These are phyloP conservation scores for Russula brevipes DNA, from an alignment of 768 basidiomycete species.

Conservation along the genomic window DNA sequence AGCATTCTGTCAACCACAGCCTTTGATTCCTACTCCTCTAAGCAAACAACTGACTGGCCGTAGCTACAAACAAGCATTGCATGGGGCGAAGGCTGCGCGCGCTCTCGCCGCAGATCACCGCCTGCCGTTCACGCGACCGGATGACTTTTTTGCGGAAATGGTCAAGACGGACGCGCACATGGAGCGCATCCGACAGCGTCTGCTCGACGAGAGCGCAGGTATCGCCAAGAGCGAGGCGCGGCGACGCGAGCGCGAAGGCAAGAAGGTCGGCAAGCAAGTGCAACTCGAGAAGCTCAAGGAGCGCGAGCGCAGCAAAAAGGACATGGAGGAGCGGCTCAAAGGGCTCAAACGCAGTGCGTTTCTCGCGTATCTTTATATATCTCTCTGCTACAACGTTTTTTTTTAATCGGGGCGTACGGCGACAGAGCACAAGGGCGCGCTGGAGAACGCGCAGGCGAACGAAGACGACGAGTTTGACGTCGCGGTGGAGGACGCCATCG, in stretches of 20 bases:
- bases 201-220: constrained; percentile 81
- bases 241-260: constrained; percentile 85
- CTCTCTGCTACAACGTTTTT: background rate
- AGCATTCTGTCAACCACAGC: background rate
- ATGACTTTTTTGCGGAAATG: constrained; percentile 98
- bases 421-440: constrained; percentile 77
- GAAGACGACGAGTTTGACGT: constrained; percentile 78
- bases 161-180: constrained; percentile 96
- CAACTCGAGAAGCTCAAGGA: constrained; percentile 93
- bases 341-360: constrained; percentile 83
- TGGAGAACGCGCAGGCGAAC: constrained; percentile 57
- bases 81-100: constrained; percentile 71
- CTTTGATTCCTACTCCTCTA: background rate
- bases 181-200: constrained; percentile 87
- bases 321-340: constrained; percentile 81
- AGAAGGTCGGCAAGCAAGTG: constrained; percentile 98
- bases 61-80: constrained; percentile 95
- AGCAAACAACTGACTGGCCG: background rate
- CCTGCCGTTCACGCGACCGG: constrained; percentile 83
- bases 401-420: background rate
- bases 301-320: constrained; percentile 84
- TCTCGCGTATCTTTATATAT: background rate
- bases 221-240: constrained; percentile 93
- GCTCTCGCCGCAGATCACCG: constrained; percentile 71
- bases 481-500: constrained; percentile 83